Evolutionary conservation across 208 protist species (phyloP), one percentile per base, ranked within the genome.

Genomic region (Leishmania mexicana): DNA sequence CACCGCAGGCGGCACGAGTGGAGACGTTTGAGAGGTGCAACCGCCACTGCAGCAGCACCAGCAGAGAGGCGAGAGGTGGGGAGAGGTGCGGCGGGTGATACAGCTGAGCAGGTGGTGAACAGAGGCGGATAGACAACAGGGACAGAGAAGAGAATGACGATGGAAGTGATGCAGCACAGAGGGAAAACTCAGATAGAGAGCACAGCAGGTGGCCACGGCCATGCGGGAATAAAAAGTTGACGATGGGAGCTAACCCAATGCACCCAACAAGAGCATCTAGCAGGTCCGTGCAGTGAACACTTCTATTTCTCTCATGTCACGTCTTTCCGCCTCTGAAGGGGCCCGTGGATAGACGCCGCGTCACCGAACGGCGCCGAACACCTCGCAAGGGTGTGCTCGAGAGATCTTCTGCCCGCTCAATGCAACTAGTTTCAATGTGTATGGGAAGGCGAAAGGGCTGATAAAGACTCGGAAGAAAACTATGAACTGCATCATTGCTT

Each of bases 101-200:
- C n/a, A 19, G 62, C n/a, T 38, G 62, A 67, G 8, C 21, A 31
- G 11, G 5, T 67, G 7, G 6, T 38, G 31, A 76, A 42, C 28
- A 2, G 21, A 19, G 53, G 35, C 51, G 35, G 2, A 65, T 42
- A 60, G 57, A 81, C 0, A 77, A 71, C 5, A 24, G 21, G 13
- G 11, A 21, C 53, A 70, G 54, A 77, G 21, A 57, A 68, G 71
- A 81, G 68, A n/a, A 35, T 7, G 31, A 70, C 35, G 73, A 35
- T 58, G 11, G 62, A n/a, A 19, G 35, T 28, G 54, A 42, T 3
- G 53, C 6, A 31, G 2, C 40, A 51, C 21, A 62, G 45, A 45
- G 64, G 45, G 62, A 62, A 13, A 72, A 53, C 7, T 1, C 24
- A 74, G 31, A 71, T 45, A 72, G 53, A 53, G 71, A 42, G 15